These are phyloP conservation scores for Zygoascus tannicola DNA, from an alignment of 805 yeast genomes.

Conservation along the genomic window DNA sequence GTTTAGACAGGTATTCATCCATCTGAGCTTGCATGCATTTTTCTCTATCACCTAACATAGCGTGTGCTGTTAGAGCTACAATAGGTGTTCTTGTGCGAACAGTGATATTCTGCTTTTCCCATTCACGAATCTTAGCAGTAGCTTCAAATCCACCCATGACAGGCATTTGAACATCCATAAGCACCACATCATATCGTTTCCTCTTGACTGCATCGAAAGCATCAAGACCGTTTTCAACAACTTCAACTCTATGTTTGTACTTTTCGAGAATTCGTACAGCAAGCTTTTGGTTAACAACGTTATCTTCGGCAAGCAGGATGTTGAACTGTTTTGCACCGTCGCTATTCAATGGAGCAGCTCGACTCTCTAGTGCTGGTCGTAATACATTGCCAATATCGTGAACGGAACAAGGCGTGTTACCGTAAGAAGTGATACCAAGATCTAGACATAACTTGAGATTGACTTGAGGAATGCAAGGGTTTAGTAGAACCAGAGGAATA, in stretches of 20 bases:
- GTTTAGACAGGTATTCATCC: constrained; percentile 88
- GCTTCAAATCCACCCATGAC: constrained; percentile 95
- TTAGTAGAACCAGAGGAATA: constrained; percentile 72
- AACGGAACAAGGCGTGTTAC: constrained; percentile 78
- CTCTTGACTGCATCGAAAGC: constrained; percentile 68
- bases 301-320: constrained; percentile 77
- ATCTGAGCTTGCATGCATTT: constrained; percentile 78
- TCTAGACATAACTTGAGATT: constrained; percentile 77
- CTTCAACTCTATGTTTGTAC: constrained; percentile 75
- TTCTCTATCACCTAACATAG: constrained; percentile 89
- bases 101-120: constrained; percentile 76
- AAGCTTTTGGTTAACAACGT: constrained; percentile 75
- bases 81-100: constrained; percentile 73
- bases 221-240: constrained; percentile 78
- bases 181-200: constrained; percentile 64
- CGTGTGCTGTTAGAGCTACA: constrained; percentile 86
- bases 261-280: constrained; percentile 80
- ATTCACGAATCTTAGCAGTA: constrained; percentile 73
- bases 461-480: constrained; percentile 64
- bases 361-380: constrained; percentile 75
- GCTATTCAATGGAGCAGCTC: constrained; percentile 69
- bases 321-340: constrained; percentile 70
- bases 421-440: constrained; percentile 78
- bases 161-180: constrained; percentile 95
- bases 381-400: constrained; percentile 75